Conservation (phyloP, 768 basidiomycete species). For the Pleurotus giganteus region DNA sequence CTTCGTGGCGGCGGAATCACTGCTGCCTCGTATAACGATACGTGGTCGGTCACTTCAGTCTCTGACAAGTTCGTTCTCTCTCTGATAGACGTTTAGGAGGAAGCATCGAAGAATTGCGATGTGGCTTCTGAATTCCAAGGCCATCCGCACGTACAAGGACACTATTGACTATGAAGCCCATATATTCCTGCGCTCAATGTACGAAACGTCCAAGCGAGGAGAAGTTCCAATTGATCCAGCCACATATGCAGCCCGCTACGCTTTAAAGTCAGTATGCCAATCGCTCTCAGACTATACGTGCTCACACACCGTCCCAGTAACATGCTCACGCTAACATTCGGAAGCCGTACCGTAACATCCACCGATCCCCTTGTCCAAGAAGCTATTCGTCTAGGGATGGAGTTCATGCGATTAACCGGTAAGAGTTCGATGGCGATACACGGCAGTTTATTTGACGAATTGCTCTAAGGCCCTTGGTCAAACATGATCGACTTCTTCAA, state of each 20-base stretch:
- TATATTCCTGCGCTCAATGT: constrained; percentile 16
- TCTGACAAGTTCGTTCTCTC: too few relatives aligned
- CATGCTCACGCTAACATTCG: constrained; percentile 25
- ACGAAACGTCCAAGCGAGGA: constrained; percentile 13
- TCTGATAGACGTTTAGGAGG: constrained; percentile 14
- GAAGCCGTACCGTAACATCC: constrained; percentile 16
- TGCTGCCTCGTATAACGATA: constrained; percentile 21
- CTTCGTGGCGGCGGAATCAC: constrained; percentile 23
- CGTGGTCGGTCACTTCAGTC: constrained; percentile 19
- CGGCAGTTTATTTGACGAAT: too few relatives aligned
- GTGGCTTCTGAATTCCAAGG: constrained; percentile 17
- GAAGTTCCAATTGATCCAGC: constrained; percentile 19
- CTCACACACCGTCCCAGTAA: constrained; percentile 16
- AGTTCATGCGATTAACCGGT: constrained; percentile 24
- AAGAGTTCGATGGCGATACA: too few relatives aligned
- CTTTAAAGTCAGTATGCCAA: constrained; percentile 20
- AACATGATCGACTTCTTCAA: constrained; percentile 24
- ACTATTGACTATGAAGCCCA: constrained; percentile 19
- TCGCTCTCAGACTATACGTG: neutral
- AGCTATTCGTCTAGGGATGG: constrained; percentile 20
- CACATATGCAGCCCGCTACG: constrained; percentile 17
- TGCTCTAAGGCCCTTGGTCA: constrained; percentile 16
- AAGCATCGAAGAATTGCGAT: constrained; percentile 23
- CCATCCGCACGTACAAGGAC: constrained; percentile 15
- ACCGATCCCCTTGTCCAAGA: constrained; percentile 20